phyloP scores from a whole-genome alignment of 2,329 filamentous ascomycete genomes.

The Emmonsiellopsis sp. region DNA sequence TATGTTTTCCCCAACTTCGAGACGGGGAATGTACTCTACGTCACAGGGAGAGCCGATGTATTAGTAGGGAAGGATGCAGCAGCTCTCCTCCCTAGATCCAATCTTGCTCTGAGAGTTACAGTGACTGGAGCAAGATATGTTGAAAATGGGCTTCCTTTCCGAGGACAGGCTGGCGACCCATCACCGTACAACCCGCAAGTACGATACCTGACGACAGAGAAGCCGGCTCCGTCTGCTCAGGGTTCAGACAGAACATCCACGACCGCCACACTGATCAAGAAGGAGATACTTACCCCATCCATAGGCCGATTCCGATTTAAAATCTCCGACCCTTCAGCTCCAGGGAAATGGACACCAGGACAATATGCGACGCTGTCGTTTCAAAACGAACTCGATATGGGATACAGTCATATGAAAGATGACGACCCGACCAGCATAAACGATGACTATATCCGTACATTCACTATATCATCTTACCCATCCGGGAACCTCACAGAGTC shows the following conservation, averaged over 20 bases:
- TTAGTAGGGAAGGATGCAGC: conserved; percentile 56
- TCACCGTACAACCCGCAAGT: conserved; percentile 75
- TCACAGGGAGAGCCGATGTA: conserved; percentile 59
- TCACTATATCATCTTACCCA: conserved; percentile 63
- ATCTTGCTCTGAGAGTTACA: conserved; percentile 61
- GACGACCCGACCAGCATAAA: conserved; percentile 71
- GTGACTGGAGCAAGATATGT: conserved; percentile 56
- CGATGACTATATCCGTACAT: conserved; percentile 75
- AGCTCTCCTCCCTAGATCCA: conserved; percentile 55
- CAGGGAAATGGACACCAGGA: conserved; percentile 53
- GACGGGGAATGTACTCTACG: conserved; percentile 62
- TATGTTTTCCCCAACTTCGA: conserved; percentile 65
- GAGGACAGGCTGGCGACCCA: conserved; percentile 47
- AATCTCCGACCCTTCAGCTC: conserved; percentile 27
- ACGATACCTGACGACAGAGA: conserved; percentile 54
- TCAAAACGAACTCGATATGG: conserved; percentile 55
- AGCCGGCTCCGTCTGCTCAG: conserved; percentile 14
- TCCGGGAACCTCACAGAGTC: conserved; percentile 23
- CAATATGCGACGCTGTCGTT: conserved; percentile 75
- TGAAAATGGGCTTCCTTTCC: conserved; percentile 56
- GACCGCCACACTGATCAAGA: conserved; percentile 48
- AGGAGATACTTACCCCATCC: conserved; percentile 53
- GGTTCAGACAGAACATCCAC: conserved; percentile 13
- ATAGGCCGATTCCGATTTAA: conserved; percentile 57
- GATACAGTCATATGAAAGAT: conserved; percentile 77